A percentile compares a stretch with the other conserved stretches of the same genome.
phyloP scores from a whole-genome alignment of 1,284 basidiomycete species.

The Lentinula novae-zelandiae region DNA sequence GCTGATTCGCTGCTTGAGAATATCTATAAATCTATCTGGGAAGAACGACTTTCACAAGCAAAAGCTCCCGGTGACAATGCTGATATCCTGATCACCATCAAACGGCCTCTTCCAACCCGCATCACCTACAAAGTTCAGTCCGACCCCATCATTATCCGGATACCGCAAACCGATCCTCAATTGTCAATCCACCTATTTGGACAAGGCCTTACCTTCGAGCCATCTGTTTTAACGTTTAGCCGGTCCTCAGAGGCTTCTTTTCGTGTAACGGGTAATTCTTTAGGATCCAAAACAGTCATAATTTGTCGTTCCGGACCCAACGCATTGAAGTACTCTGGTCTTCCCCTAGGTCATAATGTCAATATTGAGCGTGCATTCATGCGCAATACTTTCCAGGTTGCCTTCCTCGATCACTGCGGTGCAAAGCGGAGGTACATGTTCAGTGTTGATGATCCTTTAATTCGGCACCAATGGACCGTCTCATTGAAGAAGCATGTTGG shows the following conservation, averaged over 20 bases:
- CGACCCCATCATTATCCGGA: slow-evolving; percentile 78
- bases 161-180: slow-evolving; percentile 76
- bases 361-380: slow-evolving; percentile 89
- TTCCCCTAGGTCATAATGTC: slow-evolving; percentile 75
- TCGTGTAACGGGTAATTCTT: slow-evolving; percentile 75
- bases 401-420: slow-evolving; percentile 72
- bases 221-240: slow-evolving; percentile 74
- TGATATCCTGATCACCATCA: slow-evolving; percentile 61
- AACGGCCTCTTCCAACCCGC: slow-evolving; percentile 68
- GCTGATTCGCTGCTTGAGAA: slow-evolving; percentile 72
- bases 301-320: slow-evolving; percentile 79
- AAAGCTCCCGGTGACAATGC: slow-evolving; percentile 41
- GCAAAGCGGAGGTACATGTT: slow-evolving; percentile 88
- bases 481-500: slow-evolving; percentile 71
- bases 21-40: slow-evolving; percentile 73
- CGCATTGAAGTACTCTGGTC: slow-evolving; percentile 73
- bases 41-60: slow-evolving; percentile 72
- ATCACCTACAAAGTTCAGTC: slow-evolving; percentile 85
- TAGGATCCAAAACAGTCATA: slow-evolving; percentile 80
- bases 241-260: slow-evolving; percentile 80
- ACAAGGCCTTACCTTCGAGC: slow-evolving; percentile 84
- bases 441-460: slow-evolving; percentile 75
- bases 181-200: slow-evolving; percentile 82
- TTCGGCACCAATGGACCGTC: slow-evolving; percentile 72
- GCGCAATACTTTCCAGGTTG: slow-evolving; percentile 89